Evolutionary conservation across 768 basidiomycete species (phyloP).

Genomic region (Pleurotus giganteus): DNA sequence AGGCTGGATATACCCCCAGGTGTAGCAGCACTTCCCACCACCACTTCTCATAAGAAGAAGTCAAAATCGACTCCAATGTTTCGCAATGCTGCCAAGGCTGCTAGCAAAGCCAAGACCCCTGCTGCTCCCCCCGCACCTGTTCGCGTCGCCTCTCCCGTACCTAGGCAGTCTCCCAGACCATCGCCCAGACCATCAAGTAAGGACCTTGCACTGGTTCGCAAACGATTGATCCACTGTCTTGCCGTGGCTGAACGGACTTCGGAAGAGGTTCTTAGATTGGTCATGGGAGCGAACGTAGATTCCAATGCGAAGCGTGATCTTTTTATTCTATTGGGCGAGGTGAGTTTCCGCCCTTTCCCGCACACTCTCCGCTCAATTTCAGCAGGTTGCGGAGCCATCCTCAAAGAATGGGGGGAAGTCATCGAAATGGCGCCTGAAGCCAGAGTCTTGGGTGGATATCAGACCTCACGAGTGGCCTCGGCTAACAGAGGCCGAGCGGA

Average conservation of each 20-base stretch:
- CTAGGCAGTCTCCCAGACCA: slow-evolving; percentile 14
- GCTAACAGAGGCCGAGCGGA: slow-evolving; percentile 46
- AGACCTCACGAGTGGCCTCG: slow-evolving; percentile 63
- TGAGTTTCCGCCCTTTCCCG: slow-evolving; percentile 22
- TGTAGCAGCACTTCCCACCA: slow-evolving; percentile 27
- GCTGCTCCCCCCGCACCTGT: slow-evolving; percentile 23
- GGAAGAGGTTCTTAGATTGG: slow-evolving; percentile 44
- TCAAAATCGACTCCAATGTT: slow-evolving; percentile 29
- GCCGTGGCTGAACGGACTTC: slow-evolving; percentile 47
- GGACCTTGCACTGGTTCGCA: slow-evolving; percentile 25
- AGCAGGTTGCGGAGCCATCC: slow-evolving; percentile 51
- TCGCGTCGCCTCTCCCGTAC: slow-evolving; percentile 25
- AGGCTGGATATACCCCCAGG: slow-evolving; percentile 40
- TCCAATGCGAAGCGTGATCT: slow-evolving; percentile 38
- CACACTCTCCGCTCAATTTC: background rate
- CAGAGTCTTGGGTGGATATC: slow-evolving; percentile 62
- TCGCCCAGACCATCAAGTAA: slow-evolving; percentile 18
- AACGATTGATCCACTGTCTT: slow-evolving; percentile 52
- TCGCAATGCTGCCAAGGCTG: slow-evolving; percentile 33
- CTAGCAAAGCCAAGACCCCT: slow-evolving; percentile 25
- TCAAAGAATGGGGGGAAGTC: slow-evolving; percentile 34
- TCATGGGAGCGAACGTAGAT: slow-evolving; percentile 41
- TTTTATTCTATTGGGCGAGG: slow-evolving; percentile 48
- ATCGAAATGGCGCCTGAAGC: slow-evolving; percentile 52
- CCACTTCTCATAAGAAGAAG: slow-evolving; percentile 32